Evolutionary conservation across 2,329 filamentous ascomycete genomes (phyloP).

Genomic region (Apiospora arundinis): DNA sequence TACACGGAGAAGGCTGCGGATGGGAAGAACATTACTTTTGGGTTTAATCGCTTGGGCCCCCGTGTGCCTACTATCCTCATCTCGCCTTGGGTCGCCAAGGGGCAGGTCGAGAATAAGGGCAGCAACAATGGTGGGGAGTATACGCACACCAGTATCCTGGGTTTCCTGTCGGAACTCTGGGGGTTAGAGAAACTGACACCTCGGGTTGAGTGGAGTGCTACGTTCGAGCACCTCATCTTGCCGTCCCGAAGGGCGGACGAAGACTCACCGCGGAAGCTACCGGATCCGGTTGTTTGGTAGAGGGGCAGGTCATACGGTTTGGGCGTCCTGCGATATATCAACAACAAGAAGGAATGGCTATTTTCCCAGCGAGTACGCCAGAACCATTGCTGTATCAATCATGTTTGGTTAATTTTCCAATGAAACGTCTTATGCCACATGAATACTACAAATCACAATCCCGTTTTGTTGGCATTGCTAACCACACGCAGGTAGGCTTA

Average conservation of each 20-base stretch:
- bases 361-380: too few relatives aligned
- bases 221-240: conserved; percentile 16
- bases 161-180: conserved; percentile 9
- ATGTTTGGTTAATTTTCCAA: too few relatives aligned
- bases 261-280: conserved; percentile 13
- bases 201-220: not conserved
- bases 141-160: conserved; percentile 7
- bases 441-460: too few relatives aligned
- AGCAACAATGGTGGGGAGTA: conserved; percentile 10
- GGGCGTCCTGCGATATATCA: too few relatives aligned
- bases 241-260: not conserved
- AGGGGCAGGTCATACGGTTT: too few relatives aligned
- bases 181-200: conserved; percentile 19
- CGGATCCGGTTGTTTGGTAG: conserved; percentile 18
- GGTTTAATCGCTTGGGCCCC: not conserved
- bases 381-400: too few relatives aligned
- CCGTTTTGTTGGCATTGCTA: too few relatives aligned
- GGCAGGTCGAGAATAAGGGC: conserved; percentile 5
- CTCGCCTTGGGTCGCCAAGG: conserved; percentile 12
- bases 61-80: conserved; percentile 8
- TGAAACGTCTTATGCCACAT: too few relatives aligned
- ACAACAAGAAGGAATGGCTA: too few relatives aligned
- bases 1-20: conserved; percentile 17
- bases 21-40: conserved; percentile 5
- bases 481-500: too few relatives aligned